Base-by-base conservation (phyloP, 2,329 filamentous ascomycete species). In the Hypoxylon sp. region DNA sequence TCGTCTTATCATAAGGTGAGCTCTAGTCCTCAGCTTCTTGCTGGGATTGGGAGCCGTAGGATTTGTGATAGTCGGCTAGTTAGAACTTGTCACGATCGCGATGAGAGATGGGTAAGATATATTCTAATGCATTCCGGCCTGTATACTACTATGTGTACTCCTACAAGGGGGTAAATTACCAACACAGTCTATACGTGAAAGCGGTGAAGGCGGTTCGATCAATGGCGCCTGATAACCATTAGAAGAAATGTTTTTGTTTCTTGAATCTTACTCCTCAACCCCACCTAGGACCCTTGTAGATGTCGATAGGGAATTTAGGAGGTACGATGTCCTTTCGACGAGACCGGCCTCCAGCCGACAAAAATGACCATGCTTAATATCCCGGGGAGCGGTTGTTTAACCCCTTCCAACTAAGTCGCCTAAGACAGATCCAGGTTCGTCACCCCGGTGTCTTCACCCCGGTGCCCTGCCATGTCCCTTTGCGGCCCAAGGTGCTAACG, bases 231-330 rank as follows among this genome's bases (percentile, higher is more conserved):
- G 4, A 27, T 29, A 8, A 7, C 41, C 8, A 10, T 43, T n/a
- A 43, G 8, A 8, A 9, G 8, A 27, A 4, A 4, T 27, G 41
- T 15, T 29, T 41, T 43, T n/a, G n/a, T n/a, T 43, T 2, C n/a
- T 10, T 4, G 8, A 20, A 27, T 10, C 23, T 43, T 20, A 17
- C 17, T 21, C 31, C 31, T 15, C 41, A 47, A 40, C 46, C 37
- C 53, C 47, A 27, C 42, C 21, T 24, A 4, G 15, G 37, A 20
- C 42, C 35, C 55, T 21, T 55, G 27, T 29, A 29, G 45, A 37
- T 48, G 43, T 10, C 9, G 20, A 41, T 23, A 7, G 7, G 13
- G n/a, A 3, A 4, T 8, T 9, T 5, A 23, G 9, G 26, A 27
- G 31, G 15, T 24, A 3, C 20, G 10, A 37, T 50, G 24, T 42